phyloP scores from a whole-genome alignment of 2,329 filamentous ascomycete genomes.

The Polychaeton citri region DNA sequence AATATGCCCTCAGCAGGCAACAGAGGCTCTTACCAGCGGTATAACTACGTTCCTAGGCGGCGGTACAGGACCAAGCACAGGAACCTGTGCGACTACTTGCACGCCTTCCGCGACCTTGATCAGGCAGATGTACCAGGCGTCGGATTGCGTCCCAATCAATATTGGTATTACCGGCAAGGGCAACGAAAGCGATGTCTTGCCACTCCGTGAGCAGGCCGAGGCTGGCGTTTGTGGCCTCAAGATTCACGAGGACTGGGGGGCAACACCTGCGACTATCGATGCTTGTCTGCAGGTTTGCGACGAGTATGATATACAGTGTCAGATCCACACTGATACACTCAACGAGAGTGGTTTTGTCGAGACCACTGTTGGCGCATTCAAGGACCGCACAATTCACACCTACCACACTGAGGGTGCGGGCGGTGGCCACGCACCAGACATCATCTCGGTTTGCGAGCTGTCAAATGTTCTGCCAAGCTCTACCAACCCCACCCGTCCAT shows the following conservation, averaged over 20 bases:
- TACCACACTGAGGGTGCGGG: slow-evolving; percentile 92
- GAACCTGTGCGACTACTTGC: slow-evolving; percentile 79
- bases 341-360: slow-evolving; percentile 93
- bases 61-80: slow-evolving; percentile 75
- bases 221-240: slow-evolving; percentile 83
- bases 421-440: slow-evolving; percentile 83
- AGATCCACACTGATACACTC: slow-evolving; percentile 87
- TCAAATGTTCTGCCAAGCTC: slow-evolving; percentile 73
- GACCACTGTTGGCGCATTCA: slow-evolving; percentile 70
- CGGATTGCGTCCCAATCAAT: slow-evolving; percentile 71
- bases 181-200: slow-evolving; percentile 59
- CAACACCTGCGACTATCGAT: slow-evolving; percentile 78
- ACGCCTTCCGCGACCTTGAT: slow-evolving; percentile 74
- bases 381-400: slow-evolving; percentile 74
- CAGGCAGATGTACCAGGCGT: slow-evolving; percentile 75
- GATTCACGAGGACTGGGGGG: slow-evolving; percentile 89
- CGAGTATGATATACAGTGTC: slow-evolving; percentile 75
- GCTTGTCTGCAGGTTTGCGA: slow-evolving; percentile 75
- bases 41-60: slow-evolving; percentile 82
- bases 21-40: slow-evolving; percentile 68
- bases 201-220: slow-evolving; percentile 61
- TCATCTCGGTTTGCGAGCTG: slow-evolving; percentile 80
- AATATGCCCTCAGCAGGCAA: slow-evolving; percentile 79
- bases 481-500: slow-evolving; percentile 81
- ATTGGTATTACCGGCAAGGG: slow-evolving; percentile 83